Evolutionary conservation across 2,329 filamentous ascomycete genomes (phyloP).

Genomic region (Penicillium sumatraense): DNA sequence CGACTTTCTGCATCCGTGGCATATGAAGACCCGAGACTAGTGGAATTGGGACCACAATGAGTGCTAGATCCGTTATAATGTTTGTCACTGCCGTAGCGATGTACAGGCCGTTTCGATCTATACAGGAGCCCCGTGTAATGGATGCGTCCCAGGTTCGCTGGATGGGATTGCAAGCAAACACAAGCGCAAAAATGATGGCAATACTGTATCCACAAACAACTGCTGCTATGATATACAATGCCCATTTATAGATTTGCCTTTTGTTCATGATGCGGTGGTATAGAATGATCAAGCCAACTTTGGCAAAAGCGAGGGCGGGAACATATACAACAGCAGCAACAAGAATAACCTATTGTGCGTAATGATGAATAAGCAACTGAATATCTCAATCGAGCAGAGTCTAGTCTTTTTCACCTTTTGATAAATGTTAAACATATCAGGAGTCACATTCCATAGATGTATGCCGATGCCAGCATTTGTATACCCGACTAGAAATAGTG

Average conservation of each 20-base stretch:
- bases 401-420: too few relatives aligned
- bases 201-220: background rate
- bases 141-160: background rate
- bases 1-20: background rate
- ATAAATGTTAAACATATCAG: background rate
- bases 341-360: conserved; percentile 9
- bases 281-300: conserved; percentile 25
- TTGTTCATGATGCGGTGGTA: conserved; percentile 21
- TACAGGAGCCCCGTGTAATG: background rate
- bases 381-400: background rate
- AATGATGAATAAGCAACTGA: background rate
- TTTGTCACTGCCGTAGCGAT: background rate
- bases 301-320: conserved; percentile 24
- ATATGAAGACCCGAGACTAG: conserved; percentile 8
- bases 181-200: background rate
- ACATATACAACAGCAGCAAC: conserved; percentile 22
- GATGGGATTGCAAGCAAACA: background rate
- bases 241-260: conserved; percentile 7
- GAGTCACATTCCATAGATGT: background rate
- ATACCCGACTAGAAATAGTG: background rate
- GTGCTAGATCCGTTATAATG: background rate
- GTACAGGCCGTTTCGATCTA: background rate
- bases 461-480: background rate
- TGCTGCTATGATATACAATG: conserved; percentile 1
- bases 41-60: conserved; percentile 24